Evolutionary conservation across 1,284 basidiomycete genomes (phyloP), one percentile per base, ranked within the genome.

Genomic region (Fomitiporia mediterranea): DNA sequence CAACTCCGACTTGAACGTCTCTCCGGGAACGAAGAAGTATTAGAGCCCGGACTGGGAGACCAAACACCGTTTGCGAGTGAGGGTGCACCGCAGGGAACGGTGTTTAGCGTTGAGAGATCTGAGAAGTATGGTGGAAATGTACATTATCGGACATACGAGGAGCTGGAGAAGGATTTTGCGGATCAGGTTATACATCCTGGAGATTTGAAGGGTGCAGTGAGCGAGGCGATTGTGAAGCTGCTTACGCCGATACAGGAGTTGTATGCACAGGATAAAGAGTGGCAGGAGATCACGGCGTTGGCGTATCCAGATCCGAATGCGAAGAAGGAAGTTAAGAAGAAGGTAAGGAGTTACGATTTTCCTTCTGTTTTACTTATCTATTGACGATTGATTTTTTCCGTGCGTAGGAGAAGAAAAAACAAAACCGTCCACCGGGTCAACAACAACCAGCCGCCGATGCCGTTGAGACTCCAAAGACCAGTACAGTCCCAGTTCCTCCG

Each of bases 121-220:
- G 84, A 83, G 62, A 91, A 94, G 69, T 89, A 83, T 61, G 95
- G 95, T n/a, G 93, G 91, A 0, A 74, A 85, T 51, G 72, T 84
- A 56, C 92, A 97, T 70, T 96, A 92, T 74, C 63, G 65, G 43
- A 74, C 72, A 5, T 94, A 85, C 69, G 75, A 79, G 15, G 79
- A 80, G 30, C 69, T 99, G 60, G 79, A 91, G 69, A 73, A 77
- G n/a, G 90, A 89, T 57, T 99, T 94, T 68, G 82, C 74, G 28
- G 79, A 76, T 56, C 89, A 86, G 71, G 80, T 82, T 59, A 65
- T 99, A 4, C 94, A 98, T 69, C 97, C 96, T 1, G 86, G 85
- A 28, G 97, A 98, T 69, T 73, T 99, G 64, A 99, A 99, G 76
- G 72, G 72, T 6, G 83, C 84, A 0, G 91, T 98, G 5, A 78